These are phyloP conservation scores for Turritis glabra DNA, from an alignment of 345 rosid species.

Conservation along the genomic window DNA sequence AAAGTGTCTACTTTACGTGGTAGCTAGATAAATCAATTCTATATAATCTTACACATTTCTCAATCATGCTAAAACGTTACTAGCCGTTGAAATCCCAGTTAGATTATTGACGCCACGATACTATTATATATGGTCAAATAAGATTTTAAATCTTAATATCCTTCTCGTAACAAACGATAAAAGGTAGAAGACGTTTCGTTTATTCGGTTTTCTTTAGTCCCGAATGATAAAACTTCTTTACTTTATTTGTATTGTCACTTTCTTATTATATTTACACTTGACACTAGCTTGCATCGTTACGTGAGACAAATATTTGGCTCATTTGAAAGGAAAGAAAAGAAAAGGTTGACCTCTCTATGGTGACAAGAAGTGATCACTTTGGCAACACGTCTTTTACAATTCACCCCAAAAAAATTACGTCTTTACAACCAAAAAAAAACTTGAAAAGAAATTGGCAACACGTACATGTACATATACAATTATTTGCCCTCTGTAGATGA, in stretches of 20 bases:
- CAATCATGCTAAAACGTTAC: neutral
- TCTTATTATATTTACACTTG: slow-evolving; percentile 28
- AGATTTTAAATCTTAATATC: slow-evolving; percentile 3
- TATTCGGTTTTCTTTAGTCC: neutral
- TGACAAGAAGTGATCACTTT: slow-evolving; percentile 38
- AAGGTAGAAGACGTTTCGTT: slow-evolving; percentile 9
- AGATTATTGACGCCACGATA: too few species aligned
- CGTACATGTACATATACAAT: slow-evolving; percentile 43
- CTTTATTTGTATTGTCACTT: slow-evolving; percentile 20
- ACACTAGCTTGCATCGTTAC: slow-evolving; percentile 28
- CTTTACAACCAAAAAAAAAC: neutral
- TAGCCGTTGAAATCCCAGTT: neutral
- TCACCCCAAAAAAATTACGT: neutral
- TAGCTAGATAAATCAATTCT: neutral
- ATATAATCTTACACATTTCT: neutral
- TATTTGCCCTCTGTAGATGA: slow-evolving; percentile 24
- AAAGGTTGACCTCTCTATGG: too few species aligned
- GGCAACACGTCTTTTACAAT: slow-evolving; percentile 32
- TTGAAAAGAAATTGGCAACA: slow-evolving; percentile 24
- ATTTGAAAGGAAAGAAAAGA: neutral
- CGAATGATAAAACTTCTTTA: slow-evolving; percentile 25
- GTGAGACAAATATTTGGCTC: slow-evolving; percentile 28
- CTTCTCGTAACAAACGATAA: neutral
- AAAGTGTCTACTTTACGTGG: neutral
- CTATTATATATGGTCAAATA: too few species aligned